Evolutionary conservation across 441 rosid species (phyloP), one percentile per base, ranked within the genome.

Genomic region (Lepidium campestre): DNA sequence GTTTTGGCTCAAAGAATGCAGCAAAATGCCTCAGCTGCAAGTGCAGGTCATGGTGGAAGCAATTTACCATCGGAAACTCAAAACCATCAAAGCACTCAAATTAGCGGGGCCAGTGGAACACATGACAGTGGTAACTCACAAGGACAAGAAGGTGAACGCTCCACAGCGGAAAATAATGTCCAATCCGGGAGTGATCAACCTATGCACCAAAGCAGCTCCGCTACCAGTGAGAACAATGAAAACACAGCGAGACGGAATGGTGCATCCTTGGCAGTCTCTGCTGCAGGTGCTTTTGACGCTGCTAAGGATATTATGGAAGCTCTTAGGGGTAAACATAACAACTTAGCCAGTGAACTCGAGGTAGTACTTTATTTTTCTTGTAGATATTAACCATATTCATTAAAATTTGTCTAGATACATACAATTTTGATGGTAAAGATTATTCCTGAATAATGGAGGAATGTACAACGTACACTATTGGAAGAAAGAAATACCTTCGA

Each of bases 231-330:
- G 50, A 82, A 79, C 62, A 82, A 76, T 70, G 96, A 92, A 65
- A 84, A 74, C 73, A 71, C 85, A 57, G 59, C 72, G 62, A 89
- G 99, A 76, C 92, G 87, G 65, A 86, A 76, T 73, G 89, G 87
- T 76, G 83, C 90, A 40, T 67, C 82, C 63, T 80, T 85, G 75
- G 91, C 82, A 45, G 85, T 93, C 50, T 88, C 93, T 78, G 93
- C 98, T 72, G 88, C 85, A 7, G 83, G 89, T 80, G 98, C 98
- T 74, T 96, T 92, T 81, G 97, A 92, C 46, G 87, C 98, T 69
- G 99, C 98, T n/a, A 92, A 92, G 82, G 99, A 96, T 81, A 96
- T 96, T 62, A 96, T 92, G 98, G 99, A 92, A 82, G 83, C 96
- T 63, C 90, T 96, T 37, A 84, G 98, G 83, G 88, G 96, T 91